Evolutionary conservation across 306 rosid genomes (phyloP).

Genomic region (Astragalus membranaceus): DNA sequence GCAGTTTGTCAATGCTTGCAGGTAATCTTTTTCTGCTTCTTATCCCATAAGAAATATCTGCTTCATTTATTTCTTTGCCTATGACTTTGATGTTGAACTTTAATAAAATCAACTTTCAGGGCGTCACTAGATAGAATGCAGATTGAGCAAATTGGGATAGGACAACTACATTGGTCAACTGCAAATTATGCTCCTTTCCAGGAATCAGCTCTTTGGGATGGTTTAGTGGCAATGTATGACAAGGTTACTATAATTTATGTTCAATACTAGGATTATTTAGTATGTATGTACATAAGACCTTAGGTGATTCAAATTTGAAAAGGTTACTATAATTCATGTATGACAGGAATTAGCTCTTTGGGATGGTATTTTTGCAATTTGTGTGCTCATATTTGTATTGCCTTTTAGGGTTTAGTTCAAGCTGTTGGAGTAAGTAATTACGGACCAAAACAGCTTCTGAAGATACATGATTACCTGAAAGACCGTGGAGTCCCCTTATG

Average conservation of each 20-base stretch:
- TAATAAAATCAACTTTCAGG: slow-evolving; percentile 36
- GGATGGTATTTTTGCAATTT: not conserved
- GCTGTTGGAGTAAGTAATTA: slow-evolving; percentile 97
- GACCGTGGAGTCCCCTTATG: slow-evolving; percentile 80
- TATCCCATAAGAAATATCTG: not conserved
- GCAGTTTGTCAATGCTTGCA: slow-evolving; percentile 93
- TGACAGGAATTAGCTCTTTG: no score
- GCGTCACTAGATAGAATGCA: slow-evolving; percentile 80
- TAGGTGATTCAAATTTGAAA: not conserved
- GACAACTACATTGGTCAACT: slow-evolving; percentile 94
- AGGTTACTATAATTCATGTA: no score
- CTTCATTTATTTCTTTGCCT: not conserved
- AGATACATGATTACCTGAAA: slow-evolving; percentile 75
- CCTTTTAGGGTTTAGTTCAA: slow-evolving; percentile 70
- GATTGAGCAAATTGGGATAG: slow-evolving; percentile 86
- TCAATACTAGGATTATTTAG: slow-evolving; percentile 12
- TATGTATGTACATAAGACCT: not conserved
- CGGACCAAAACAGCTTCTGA: slow-evolving; percentile 86
- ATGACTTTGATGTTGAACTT: slow-evolving; percentile 2
- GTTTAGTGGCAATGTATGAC: slow-evolving; percentile 92
- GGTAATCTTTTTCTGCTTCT: slow-evolving; percentile 26
- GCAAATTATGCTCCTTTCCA: slow-evolving; percentile 91
- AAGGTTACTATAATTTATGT: slow-evolving; percentile 54
- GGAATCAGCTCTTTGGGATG: slow-evolving; percentile 92
- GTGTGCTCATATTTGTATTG: slow-evolving; percentile 14